A percentile compares a stretch with the other conserved stretches of the same genome.
Conservation (phyloP, 2,329 filamentous ascomycete genomes). For the Gaeumannomyces tritici region DNA sequence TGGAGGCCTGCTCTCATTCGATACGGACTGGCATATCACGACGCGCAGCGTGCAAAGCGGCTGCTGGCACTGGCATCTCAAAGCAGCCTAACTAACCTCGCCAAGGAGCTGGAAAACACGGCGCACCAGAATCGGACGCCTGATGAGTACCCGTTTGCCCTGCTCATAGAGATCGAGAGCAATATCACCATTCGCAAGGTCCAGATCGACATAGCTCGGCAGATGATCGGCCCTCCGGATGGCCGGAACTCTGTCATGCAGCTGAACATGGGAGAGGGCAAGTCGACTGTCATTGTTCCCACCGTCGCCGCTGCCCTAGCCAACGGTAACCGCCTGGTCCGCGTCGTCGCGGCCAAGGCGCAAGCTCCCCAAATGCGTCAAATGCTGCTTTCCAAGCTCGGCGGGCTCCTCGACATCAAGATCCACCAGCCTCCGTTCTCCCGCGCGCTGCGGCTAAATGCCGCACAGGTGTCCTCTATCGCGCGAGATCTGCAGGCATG, state of each 20-base stretch:
- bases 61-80: slow-evolving; percentile 16
- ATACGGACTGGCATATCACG: slow-evolving; percentile 29
- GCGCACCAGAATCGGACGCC: slow-evolving; percentile 50
- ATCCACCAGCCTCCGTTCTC: slow-evolving; percentile 52
- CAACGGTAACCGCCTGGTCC: slow-evolving; percentile 37
- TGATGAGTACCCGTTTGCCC: slow-evolving; percentile 41
- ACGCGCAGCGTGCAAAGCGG: slow-evolving; percentile 31
- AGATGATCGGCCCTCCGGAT: slow-evolving; percentile 37
- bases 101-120: slow-evolving; percentile 32
- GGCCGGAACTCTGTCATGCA: slow-evolving; percentile 47
- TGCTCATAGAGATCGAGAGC: slow-evolving; percentile 57
- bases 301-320: slow-evolving; percentile 47
- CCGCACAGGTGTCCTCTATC: slow-evolving; percentile 28
- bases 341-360: slow-evolving; percentile 52
- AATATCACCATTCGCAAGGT: slow-evolving; percentile 49
- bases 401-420: slow-evolving; percentile 42
- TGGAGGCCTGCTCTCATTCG: slow-evolving; percentile 26
- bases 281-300: slow-evolving; percentile 60
- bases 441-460: slow-evolving; percentile 26
- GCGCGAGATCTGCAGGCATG: slow-evolving; percentile 32
- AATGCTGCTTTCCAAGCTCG: slow-evolving; percentile 42
- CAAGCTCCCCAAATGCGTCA: slow-evolving; percentile 52
- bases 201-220: slow-evolving; percentile 45
- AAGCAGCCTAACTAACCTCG: slow-evolving; percentile 20
- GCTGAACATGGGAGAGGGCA: slow-evolving; percentile 64